Percentiles rank a stretch among this genome's conserved stretches.
phyloP scores from a whole-genome alignment of 129 eudicot species.

The Pulicaria dysenterica region DNA sequence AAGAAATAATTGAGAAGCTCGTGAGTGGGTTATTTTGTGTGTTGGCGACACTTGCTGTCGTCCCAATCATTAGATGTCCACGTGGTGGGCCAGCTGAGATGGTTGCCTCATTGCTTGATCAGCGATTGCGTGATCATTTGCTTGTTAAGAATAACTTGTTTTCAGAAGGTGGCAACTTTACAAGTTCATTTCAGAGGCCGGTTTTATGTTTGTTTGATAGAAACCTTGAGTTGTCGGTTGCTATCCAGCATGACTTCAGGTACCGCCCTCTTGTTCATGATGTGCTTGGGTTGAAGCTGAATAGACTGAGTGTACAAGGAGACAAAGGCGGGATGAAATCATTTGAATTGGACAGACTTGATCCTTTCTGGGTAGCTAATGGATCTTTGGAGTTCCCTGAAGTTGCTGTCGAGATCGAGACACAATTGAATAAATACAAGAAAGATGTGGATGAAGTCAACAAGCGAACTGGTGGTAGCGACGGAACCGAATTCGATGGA shows the following conservation, averaged over 20 bases:
- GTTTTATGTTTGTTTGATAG: constrained; percentile 82
- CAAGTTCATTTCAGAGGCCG: constrained; percentile 74
- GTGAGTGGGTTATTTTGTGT: constrained; percentile 93
- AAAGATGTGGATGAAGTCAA: constrained; percentile 92
- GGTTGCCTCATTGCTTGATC: constrained; percentile 92
- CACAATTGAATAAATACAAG: constrained; percentile 79
- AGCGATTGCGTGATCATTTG: constrained; percentile 83
- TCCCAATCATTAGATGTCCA: constrained; percentile 82
- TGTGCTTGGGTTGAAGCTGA: constrained; percentile 85
- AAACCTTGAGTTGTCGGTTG: constrained; percentile 84
- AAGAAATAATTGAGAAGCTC: constrained; percentile 74
- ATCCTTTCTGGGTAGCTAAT: constrained; percentile 86
- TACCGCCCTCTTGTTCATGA: constrained; percentile 94
- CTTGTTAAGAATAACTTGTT: constrained; percentile 84
- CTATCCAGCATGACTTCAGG: constrained; percentile 92
- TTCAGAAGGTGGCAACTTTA: constrained; percentile 72
- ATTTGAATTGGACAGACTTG: constrained; percentile 73
- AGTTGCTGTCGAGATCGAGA: constrained; percentile 92
- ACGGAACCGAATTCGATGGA: constrained; percentile 87
- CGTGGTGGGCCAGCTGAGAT: constrained; percentile 96
- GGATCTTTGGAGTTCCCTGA: constrained; percentile 90
- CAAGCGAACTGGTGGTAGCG: constrained; percentile 72
- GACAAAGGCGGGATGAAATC: constrained; percentile 86
- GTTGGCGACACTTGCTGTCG: constrained; percentile 86
- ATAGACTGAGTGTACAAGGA: constrained; percentile 76